Evolutionary conservation across 1,284 basidiomycete genomes (phyloP).

Genomic region (Ceratobasidium sp.): DNA sequence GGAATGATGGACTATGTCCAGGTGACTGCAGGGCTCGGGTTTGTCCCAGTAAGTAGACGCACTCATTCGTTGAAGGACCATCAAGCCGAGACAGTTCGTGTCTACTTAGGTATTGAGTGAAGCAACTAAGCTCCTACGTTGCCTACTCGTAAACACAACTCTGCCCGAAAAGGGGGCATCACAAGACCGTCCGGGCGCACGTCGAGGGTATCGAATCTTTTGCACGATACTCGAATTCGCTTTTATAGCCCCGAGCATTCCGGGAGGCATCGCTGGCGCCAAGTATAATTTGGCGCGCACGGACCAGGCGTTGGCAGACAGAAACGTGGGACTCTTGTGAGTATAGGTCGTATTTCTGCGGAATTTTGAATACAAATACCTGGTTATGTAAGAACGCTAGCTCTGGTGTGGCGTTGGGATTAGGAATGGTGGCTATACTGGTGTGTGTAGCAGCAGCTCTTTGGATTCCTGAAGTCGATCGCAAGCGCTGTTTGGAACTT

Average conservation of each 20-base stretch:
- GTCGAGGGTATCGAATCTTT: conserved; percentile 1
- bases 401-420: neutral
- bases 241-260: conserved; percentile 16
- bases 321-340: neutral
- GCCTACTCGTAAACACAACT: conserved; percentile 13
- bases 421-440: neutral
- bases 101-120: conserved; percentile 19
- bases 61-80: too few species aligned
- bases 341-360: too few species aligned
- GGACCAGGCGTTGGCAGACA: conserved; percentile 19
- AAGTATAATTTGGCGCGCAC: conserved; percentile 15
- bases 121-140: conserved; percentile 15
- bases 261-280: conserved; percentile 13
- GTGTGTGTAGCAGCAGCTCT: neutral
- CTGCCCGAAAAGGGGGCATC: conserved; percentile 32
- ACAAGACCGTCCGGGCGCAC: conserved; percentile 8
- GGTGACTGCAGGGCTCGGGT: conserved; percentile 29
- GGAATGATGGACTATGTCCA: conserved; percentile 33
- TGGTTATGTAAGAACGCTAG: neutral
- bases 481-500: conserved; percentile 31
- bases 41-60: conserved; percentile 13
- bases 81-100: too few species aligned
- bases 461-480: conserved; percentile 13
- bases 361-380: too few species aligned
- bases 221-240: conserved; percentile 18